These are phyloP conservation scores for Aleurites moluccanus DNA, from an alignment of 441 rosid genomes.

Conservation along the genomic window DNA sequence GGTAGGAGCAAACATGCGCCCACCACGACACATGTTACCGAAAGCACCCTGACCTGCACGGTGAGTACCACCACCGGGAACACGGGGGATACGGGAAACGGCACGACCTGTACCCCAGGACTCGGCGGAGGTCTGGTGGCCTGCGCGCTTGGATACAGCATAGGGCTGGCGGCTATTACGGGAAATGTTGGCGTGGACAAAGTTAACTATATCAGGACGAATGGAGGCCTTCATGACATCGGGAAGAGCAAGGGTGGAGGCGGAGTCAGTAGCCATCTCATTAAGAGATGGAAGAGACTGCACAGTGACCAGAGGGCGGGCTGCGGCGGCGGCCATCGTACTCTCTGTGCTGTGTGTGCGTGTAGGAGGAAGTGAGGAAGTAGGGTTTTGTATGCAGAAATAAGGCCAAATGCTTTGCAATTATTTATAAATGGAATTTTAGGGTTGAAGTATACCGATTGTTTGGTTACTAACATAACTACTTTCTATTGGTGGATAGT, in stretches of 20 bases:
- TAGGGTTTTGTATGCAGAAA: conserved; percentile 8
- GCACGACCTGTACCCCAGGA: conserved; percentile 99
- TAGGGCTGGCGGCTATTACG: conserved; percentile 86
- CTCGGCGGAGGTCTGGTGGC: conserved; percentile 95
- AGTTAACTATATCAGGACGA: conserved; percentile 69
- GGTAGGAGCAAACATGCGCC: conserved; percentile 97
- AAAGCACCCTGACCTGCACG: conserved; percentile 99
- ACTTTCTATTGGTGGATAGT: no score
- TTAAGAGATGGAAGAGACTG: conserved; percentile 47
- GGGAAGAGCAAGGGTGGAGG: conserved; percentile 50
- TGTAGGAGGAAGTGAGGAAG: background rate
- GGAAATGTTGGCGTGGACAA: conserved; percentile 64
- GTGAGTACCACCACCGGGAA: conserved; percentile 98
- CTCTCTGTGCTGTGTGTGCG: background rate
- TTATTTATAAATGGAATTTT: background rate
- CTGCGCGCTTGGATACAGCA: conserved; percentile 75
- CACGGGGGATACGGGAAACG: conserved; percentile 98
- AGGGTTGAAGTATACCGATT: background rate
- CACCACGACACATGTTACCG: conserved; percentile 99
- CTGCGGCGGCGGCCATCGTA: conserved; percentile 59
- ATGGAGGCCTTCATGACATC: conserved; percentile 72
- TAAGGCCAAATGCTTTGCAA: background rate
- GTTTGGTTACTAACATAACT: background rate
- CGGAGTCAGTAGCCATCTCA: conserved; percentile 67
- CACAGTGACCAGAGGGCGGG: conserved; percentile 65